Conservation (phyloP, 768 basidiomycete genomes). For the Fistulinella prunicolor region DNA sequence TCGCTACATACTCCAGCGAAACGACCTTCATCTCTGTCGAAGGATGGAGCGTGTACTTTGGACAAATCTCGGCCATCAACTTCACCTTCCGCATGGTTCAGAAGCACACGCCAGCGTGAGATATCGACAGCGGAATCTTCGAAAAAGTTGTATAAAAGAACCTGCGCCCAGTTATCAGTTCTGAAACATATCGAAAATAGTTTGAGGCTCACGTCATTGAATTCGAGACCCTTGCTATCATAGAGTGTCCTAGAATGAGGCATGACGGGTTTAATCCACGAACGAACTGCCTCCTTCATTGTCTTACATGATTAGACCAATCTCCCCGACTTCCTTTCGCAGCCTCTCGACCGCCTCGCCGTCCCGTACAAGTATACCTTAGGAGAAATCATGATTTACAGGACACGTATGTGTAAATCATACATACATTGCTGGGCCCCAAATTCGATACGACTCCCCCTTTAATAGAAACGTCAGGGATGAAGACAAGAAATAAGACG, state of each 20-base stretch:
- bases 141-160: conserved; percentile 75
- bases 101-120: conserved; percentile 59
- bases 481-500: not conserved
- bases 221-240: conserved; percentile 32
- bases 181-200: not conserved
- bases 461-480: conserved; percentile 21
- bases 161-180: conserved; percentile 37
- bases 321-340: conserved; percentile 50
- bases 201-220: conserved; percentile 14
- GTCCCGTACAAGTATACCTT: conserved; percentile 71
- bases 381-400: not conserved
- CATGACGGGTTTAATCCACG: not conserved
- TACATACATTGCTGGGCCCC: conserved; percentile 64
- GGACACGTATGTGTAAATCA: not conserved
- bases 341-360: conserved; percentile 48
- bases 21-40: conserved; percentile 41
- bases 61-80: conserved; percentile 10
- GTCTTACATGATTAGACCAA: conserved; percentile 58
- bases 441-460: conserved; percentile 51
- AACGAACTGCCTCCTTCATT: not conserved
- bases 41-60: conserved; percentile 39
- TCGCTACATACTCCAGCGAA: conserved; percentile 60
- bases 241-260: conserved; percentile 27
- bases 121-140: conserved; percentile 52
- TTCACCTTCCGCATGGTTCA: conserved; percentile 39